Evolutionary conservation across 139 green algal genomes (phyloP).

Genomic region (Spirogloea muscicola): DNA sequence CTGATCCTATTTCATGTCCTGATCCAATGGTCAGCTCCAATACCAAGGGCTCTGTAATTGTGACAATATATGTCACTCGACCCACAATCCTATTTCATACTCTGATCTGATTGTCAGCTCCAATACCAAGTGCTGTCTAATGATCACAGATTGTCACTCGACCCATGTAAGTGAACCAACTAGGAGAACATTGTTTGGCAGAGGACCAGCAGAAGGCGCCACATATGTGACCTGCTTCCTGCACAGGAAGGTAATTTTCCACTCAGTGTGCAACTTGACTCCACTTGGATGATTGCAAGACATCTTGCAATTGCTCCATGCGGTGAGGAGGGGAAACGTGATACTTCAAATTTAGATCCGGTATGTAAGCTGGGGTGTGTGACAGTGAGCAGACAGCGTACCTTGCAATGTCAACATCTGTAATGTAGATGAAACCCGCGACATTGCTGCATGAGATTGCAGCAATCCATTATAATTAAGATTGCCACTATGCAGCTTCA

Average conservation of each 20-base stretch:
- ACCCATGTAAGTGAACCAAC: slow-evolving; percentile 62
- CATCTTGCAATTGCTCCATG: not conserved
- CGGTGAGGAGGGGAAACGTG: not conserved
- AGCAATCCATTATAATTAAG: too few species aligned
- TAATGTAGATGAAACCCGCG: slow-evolving; percentile 82
- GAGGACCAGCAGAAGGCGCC: slow-evolving; percentile 59
- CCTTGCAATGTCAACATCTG: slow-evolving; percentile 62
- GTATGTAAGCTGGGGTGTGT: not conserved
- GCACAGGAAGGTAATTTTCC: not conserved
- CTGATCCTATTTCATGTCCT: too few species aligned
- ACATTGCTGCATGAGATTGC: slow-evolving; percentile 74
- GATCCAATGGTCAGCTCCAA: too few species aligned
- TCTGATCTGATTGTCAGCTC: not conserved
- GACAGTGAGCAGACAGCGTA: not conserved
- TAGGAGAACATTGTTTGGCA: slow-evolving; percentile 76
- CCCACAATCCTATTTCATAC: too few species aligned
- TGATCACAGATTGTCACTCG: not conserved
- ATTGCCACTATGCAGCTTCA: too few species aligned
- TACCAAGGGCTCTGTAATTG: too few species aligned
- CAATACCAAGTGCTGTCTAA: too few species aligned
- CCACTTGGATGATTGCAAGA: not conserved
- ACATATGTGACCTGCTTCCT: slow-evolving; percentile 70
- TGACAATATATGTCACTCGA: too few species aligned
- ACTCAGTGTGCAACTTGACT: not conserved
- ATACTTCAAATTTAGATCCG: not conserved